phyloP scores from a whole-genome alignment of 208 protist species.

The Acanthamoeba triangularis region DNA sequence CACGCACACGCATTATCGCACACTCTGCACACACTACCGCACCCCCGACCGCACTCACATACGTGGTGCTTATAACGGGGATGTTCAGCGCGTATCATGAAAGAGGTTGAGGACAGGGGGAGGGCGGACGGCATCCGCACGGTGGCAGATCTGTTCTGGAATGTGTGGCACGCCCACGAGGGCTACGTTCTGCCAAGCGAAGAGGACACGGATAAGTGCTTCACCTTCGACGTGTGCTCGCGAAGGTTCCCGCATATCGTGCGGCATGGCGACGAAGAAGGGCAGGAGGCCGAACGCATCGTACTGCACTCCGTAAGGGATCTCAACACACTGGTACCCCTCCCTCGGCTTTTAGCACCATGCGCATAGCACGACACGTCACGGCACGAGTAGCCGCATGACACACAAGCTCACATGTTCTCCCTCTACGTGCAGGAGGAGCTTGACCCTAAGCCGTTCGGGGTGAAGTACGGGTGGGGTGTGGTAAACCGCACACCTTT shows the following conservation, averaged over 20 bases:
- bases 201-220: slow-evolving; percentile 45
- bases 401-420: too few relatives aligned
- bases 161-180: slow-evolving; percentile 5
- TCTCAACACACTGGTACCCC: neutral
- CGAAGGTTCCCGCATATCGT: slow-evolving; percentile 32
- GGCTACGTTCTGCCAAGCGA: neutral
- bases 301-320: slow-evolving; percentile 10
- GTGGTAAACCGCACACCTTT: neutral
- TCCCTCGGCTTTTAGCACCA: neutral
- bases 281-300: neutral
- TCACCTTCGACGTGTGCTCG: slow-evolving; percentile 44
- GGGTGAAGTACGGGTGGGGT: slow-evolving; percentile 13
- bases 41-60: neutral
- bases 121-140: neutral
- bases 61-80: neutral
- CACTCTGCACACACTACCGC: neutral
- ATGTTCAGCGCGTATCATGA: neutral
- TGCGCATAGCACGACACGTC: neutral
- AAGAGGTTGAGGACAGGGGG: neutral
- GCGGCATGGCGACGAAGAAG: neutral
- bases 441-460: neutral
- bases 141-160: slow-evolving; percentile 31
- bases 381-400: too few relatives aligned
- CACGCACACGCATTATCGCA: neutral
- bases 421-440: neutral